Conservation (phyloP, 768 basidiomycete species). For the Tricholoma bakamatsutake region DNA sequence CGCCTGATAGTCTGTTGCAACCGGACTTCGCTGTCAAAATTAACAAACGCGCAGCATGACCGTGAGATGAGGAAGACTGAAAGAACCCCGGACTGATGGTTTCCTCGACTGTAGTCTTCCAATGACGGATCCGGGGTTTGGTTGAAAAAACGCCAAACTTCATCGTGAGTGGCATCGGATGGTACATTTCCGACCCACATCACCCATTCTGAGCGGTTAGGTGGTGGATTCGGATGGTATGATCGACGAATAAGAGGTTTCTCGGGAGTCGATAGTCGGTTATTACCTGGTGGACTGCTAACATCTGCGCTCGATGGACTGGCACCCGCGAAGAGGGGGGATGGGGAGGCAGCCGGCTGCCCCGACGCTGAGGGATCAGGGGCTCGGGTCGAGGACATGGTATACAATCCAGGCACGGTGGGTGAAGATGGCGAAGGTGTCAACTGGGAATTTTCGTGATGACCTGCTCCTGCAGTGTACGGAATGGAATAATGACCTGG, state of each 20-base stretch:
- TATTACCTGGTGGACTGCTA: background rate
- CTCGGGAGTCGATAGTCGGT: slow-evolving; percentile 14
- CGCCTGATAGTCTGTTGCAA: slow-evolving; percentile 60
- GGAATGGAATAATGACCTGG: slow-evolving; percentile 25
- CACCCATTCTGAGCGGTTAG: slow-evolving; percentile 83
- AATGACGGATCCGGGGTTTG: slow-evolving; percentile 12
- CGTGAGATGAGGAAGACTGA: slow-evolving; percentile 92
- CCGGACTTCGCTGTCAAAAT: slow-evolving; percentile 62
- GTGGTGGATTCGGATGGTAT: slow-evolving; percentile 68
- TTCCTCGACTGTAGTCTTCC: background rate
- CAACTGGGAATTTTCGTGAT: slow-evolving; percentile 20
- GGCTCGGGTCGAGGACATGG: slow-evolving; percentile 4
- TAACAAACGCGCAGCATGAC: slow-evolving; percentile 94
- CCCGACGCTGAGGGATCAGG: slow-evolving; percentile 2
- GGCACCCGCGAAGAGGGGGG: slow-evolving; percentile 7
- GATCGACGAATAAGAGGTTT: slow-evolving; percentile 38
- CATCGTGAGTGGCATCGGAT: slow-evolving; percentile 74
- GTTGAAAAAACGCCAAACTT: slow-evolving; percentile 83
- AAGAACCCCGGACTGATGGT: slow-evolving; percentile 47
- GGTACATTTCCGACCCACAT: slow-evolving; percentile 97
- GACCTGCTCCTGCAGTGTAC: slow-evolving; percentile 17
- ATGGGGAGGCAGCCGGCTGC: background rate
- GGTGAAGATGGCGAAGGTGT: slow-evolving; percentile 14
- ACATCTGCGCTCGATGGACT: slow-evolving; percentile 3
- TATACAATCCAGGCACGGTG: slow-evolving; percentile 12